phyloP scores from a whole-genome alignment of 148 eudicot genomes.

The Rhododendron molle region DNA sequence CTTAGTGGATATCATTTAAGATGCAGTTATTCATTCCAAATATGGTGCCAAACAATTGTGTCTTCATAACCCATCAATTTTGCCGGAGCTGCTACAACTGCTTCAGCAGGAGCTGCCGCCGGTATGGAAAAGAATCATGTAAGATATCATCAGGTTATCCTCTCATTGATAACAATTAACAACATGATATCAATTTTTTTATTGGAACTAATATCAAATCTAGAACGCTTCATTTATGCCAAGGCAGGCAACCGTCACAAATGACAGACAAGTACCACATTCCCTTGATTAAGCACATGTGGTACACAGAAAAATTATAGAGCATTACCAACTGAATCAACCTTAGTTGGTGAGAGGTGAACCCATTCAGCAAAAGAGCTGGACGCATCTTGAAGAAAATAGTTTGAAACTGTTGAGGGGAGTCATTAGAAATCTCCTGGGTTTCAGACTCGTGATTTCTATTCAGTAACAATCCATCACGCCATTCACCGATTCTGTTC shows the following conservation, averaged over 20 bases:
- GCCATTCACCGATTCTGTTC: slow-evolving; percentile 70
- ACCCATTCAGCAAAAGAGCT: slow-evolving; percentile 64
- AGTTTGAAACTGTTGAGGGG: slow-evolving; percentile 49
- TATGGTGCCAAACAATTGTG: not conserved
- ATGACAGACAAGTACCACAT: not conserved
- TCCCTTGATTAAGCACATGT: not conserved
- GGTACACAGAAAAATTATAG: not conserved
- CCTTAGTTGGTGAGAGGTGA: slow-evolving; percentile 79
- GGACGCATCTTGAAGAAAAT: slow-evolving; percentile 79
- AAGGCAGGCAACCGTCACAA: not conserved
- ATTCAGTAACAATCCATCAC: slow-evolving; percentile 37
- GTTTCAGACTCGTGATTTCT: slow-evolving; percentile 30
- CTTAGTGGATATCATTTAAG: not conserved
- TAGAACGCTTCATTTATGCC: not conserved
- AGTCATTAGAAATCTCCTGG: slow-evolving; percentile 30
- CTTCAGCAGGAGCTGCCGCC: not conserved
- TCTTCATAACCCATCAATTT: not conserved
- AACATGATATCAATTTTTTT: not conserved
- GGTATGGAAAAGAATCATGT: not conserved
- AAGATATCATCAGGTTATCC: not conserved
- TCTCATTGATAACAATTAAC: not conserved
- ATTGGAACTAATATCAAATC: not conserved
- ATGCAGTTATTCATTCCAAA: not conserved
- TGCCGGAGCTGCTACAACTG: not conserved
- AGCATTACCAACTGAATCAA: slow-evolving; percentile 80